A percentile compares a stretch with the other conserved stretches of the same genome.
phyloP scores from a whole-genome alignment of 2,329 filamentous ascomycete species.

The Cladosporium sp. region DNA sequence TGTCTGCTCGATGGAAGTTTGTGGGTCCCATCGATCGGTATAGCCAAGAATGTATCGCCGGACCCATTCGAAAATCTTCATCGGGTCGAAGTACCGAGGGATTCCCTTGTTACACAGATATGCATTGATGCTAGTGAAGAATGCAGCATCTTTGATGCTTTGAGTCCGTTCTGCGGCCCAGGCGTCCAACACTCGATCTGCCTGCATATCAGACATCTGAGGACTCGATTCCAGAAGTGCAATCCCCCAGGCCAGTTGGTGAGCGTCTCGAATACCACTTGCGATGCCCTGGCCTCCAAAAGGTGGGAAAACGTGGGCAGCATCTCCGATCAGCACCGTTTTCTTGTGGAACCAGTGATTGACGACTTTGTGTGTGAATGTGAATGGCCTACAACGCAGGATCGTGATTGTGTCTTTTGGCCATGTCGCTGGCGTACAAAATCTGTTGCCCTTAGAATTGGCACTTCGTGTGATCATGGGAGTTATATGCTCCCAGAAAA shows the following conservation, averaged over 20 bases:
- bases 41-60: not conserved
- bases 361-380: constrained; percentile 46
- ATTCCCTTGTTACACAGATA: not conserved
- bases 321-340: constrained; percentile 50
- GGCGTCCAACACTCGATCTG: not conserved
- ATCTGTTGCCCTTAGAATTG: not conserved
- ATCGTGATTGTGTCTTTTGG: constrained; percentile 48
- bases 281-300: constrained; percentile 48
- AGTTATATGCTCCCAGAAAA: constrained; percentile 23
- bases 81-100: not conserved
- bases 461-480: constrained; percentile 19
- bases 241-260: constrained; percentile 41
- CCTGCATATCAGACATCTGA: not conserved
- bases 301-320: constrained; percentile 55
- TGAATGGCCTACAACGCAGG: constrained; percentile 49
- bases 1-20: not conserved
- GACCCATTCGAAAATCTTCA: not conserved
- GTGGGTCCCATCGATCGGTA: not conserved
- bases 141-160: not conserved
- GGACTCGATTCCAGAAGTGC: not conserved
- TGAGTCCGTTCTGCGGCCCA: not conserved
- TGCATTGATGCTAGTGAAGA: not conserved
- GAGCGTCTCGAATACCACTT: constrained; percentile 44
- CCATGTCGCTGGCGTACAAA: constrained; percentile 17
- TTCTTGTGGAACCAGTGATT: constrained; percentile 49